Evolutionary conservation across 805 yeast species (phyloP).

Genomic region (Tetrapisispora namnaoensis): DNA sequence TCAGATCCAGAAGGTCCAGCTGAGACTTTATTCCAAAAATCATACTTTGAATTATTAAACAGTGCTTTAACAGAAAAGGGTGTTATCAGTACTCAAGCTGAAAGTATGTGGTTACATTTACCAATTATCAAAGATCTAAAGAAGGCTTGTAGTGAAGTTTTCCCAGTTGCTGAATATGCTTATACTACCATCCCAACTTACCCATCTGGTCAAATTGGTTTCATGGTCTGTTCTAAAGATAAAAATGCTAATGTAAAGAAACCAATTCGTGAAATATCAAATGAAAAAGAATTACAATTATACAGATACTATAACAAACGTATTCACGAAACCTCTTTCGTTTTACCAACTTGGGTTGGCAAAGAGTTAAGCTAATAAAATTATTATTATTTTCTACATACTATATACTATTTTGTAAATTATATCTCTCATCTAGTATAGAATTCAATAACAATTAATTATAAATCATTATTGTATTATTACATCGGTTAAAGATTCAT

Average conservation of each 20-base stretch:
- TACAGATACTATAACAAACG: constrained; percentile 75
- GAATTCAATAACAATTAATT: neutral
- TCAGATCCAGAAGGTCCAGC: constrained; percentile 99
- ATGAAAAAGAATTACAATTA: constrained; percentile 51
- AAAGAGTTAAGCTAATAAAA: constrained; percentile 31
- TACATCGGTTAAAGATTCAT: neutral
- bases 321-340: constrained; percentile 82
- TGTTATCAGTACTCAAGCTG: constrained; percentile 89
- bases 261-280: constrained; percentile 59
- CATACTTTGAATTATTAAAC: constrained; percentile 73
- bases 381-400: constrained; percentile 4
- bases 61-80: constrained; percentile 91
- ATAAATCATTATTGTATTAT: neutral
- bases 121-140: constrained; percentile 73
- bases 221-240: constrained; percentile 89
- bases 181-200: constrained; percentile 92
- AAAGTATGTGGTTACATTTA: constrained; percentile 88
- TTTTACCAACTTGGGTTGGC: constrained; percentile 86
- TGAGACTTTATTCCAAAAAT: constrained; percentile 82
- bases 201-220: constrained; percentile 96
- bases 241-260: constrained; percentile 48
- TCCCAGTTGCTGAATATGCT: constrained; percentile 87
- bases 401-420: neutral
- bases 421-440: neutral
- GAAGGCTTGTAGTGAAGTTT: constrained; percentile 69